phyloP scores from a whole-genome alignment of 2,329 filamentous ascomycete species.

The Talaromyces pinophilus region DNA sequence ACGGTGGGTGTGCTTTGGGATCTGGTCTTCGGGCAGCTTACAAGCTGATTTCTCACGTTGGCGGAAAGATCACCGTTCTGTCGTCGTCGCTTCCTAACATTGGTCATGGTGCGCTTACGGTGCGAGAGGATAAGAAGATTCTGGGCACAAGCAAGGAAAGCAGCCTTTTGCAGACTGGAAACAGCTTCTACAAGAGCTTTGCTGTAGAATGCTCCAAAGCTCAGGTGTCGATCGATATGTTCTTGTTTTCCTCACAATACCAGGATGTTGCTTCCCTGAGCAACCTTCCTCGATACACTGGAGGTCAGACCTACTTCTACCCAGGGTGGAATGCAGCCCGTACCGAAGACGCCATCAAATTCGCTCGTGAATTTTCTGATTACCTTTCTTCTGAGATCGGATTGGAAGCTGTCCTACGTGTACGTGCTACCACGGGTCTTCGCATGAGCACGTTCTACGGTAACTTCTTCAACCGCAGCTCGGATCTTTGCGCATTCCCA shows the following conservation, averaged over 20 bases:
- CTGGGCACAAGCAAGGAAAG: conserved; percentile 92
- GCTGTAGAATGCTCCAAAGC: conserved; percentile 99
- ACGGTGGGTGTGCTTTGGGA: conserved; percentile 88
- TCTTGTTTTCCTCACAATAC: conserved; percentile 92
- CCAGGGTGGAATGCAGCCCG: conserved; percentile 95
- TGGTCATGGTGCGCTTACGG: conserved; percentile 84
- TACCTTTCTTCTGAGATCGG: conserved; percentile 97
- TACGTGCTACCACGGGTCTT: conserved; percentile 89
- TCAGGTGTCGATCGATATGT: conserved; percentile 98
- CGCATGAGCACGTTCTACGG: conserved; percentile 98
- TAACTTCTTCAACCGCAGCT: conserved; percentile 99
- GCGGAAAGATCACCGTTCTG: conserved; percentile 91
- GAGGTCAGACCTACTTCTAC: conserved; percentile 98
- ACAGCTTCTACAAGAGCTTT: conserved; percentile 98
- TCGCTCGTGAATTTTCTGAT: conserved; percentile 93
- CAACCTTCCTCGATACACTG: conserved; percentile 93
- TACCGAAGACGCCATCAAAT: conserved; percentile 95
- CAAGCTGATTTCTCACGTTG: conserved; percentile 90
- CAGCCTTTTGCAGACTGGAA: conserved; percentile 81
- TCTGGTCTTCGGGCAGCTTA: conserved; percentile 89
- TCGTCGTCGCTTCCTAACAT: conserved; percentile 88
- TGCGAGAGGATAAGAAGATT: conserved; percentile 94
- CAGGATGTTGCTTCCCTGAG: conserved; percentile 96
- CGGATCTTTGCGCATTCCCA: conserved; percentile 95
- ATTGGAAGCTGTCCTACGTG: conserved; percentile 90